phyloP scores from a whole-genome alignment of 2,329 filamentous ascomycete genomes.

The Aquanectria penicillioides region DNA sequence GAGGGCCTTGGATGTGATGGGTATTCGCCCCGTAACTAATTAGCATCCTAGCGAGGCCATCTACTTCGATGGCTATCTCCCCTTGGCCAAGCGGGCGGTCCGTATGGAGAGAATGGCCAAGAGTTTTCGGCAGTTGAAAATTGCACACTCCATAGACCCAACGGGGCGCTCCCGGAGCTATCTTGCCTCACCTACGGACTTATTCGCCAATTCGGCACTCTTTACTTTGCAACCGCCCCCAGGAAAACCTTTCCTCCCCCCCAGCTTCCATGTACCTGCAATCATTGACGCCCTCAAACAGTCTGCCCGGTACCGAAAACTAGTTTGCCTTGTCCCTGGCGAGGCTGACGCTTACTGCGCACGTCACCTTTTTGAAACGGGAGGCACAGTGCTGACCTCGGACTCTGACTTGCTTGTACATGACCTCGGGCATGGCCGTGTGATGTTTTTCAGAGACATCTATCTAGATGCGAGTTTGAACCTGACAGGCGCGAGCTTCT shows the following conservation, averaged over 20 bases:
- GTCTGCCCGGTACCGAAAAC: constrained; percentile 52
- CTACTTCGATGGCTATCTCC: constrained; percentile 88
- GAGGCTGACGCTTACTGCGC: constrained; percentile 90
- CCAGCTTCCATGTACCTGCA: constrained; percentile 81
- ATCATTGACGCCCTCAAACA: constrained; percentile 75
- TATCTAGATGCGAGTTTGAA: constrained; percentile 46
- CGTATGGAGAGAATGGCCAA: constrained; percentile 70
- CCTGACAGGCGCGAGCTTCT: constrained; percentile 42
- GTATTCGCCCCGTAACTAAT: constrained; percentile 9
- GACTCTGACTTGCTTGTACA: constrained; percentile 89
- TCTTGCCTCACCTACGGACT: constrained; percentile 29
- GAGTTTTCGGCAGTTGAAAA: constrained; percentile 64
- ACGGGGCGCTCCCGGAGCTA: constrained; percentile 38
- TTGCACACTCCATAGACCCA: constrained; percentile 51
- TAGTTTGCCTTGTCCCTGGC: constrained; percentile 74
- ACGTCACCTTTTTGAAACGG: constrained; percentile 62
- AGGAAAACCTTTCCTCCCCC: constrained; percentile 54
- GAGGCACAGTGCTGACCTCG: constrained; percentile 75
- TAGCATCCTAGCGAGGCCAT: constrained; percentile 61
- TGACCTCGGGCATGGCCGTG: constrained; percentile 71
- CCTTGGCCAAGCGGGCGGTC: constrained; percentile 69
- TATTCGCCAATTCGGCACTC: constrained; percentile 25
- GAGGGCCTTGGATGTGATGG: background rate
- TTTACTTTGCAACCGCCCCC: constrained; percentile 37
- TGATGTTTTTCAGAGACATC: constrained; percentile 76